Percentiles rank a stretch among this genome's conserved stretches.
Evolutionary conservation across 2,329 filamentous ascomycete species (phyloP).

Genomic region (Aureobasidium sp.): DNA sequence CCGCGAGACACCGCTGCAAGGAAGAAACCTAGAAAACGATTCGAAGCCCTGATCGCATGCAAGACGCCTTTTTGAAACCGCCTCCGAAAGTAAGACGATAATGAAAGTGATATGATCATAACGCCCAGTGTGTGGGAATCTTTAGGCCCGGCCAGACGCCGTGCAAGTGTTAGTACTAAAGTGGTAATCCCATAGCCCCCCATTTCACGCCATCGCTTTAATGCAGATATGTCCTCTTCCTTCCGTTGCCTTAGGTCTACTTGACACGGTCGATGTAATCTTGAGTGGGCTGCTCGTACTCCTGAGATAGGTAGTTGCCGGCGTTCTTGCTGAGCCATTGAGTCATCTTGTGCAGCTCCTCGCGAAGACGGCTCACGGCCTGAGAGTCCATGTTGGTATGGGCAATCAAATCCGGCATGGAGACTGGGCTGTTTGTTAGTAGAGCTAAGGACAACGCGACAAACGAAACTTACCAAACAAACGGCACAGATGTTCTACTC

Average conservation of each 20-base stretch:
- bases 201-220: slow-evolving; percentile 14
- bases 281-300: slow-evolving; percentile 64
- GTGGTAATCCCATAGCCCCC: background rate
- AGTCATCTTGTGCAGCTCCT: slow-evolving; percentile 81
- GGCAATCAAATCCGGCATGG: slow-evolving; percentile 84
- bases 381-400: slow-evolving; percentile 98
- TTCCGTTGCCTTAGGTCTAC: background rate
- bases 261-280: slow-evolving; percentile 54
- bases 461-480: slow-evolving; percentile 61
- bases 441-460: background rate
- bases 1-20: background rate
- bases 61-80: background rate
- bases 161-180: background rate
- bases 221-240: slow-evolving; percentile 7
- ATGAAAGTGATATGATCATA: background rate
- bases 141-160: background rate
- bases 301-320: slow-evolving; percentile 65
- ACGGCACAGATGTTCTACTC: slow-evolving; percentile 82
- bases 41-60: background rate
- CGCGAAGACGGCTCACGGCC: slow-evolving; percentile 76
- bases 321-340: slow-evolving; percentile 75
- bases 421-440: slow-evolving; percentile 25
- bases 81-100: background rate
- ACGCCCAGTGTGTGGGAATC: background rate
- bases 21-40: background rate